Conservation (phyloP, 2,329 filamentous ascomycete genomes). For the Colletotrichum siamense region DNA sequence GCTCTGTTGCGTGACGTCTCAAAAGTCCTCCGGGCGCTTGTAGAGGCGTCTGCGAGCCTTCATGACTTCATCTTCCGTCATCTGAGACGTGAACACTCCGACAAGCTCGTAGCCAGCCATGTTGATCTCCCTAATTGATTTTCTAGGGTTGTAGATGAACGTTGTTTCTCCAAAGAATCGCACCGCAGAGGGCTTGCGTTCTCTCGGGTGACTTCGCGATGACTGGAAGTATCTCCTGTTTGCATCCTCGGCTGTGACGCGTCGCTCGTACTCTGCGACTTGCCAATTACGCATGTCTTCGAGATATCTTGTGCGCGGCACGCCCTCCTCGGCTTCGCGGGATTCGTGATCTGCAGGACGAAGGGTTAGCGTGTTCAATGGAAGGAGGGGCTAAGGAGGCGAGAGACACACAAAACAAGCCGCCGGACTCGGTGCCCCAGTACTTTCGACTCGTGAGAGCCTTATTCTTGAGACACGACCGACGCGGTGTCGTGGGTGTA, state of each 20-base stretch:
- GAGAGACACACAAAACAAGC: neutral
- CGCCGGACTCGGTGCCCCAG: neutral
- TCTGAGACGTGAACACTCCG: neutral
- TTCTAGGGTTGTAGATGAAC: neutral
- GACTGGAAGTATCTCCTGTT: neutral
- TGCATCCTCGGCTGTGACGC: neutral
- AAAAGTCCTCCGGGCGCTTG: neutral
- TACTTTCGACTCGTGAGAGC: neutral
- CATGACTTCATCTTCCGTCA: neutral
- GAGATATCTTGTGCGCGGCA: neutral
- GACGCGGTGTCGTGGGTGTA: neutral
- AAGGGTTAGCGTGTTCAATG: neutral
- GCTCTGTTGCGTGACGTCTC: neutral
- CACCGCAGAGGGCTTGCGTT: neutral
- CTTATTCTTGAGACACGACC: neutral
- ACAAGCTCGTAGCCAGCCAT: neutral
- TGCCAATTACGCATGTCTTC: neutral
- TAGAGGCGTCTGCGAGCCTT: neutral
- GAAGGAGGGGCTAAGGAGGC: accelerated
- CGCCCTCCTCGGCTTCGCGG: neutral
- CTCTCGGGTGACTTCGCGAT: neutral
- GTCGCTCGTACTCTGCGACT: neutral
- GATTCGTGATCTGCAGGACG: neutral
- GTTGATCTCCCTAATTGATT: neutral
- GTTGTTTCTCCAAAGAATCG: neutral